Percentiles rank a stretch among this genome's conserved stretches.
These are phyloP conservation scores for Centrapalus pauciflorus DNA, from an alignment of 129 eudicot genomes.

Conservation along the genomic window DNA sequence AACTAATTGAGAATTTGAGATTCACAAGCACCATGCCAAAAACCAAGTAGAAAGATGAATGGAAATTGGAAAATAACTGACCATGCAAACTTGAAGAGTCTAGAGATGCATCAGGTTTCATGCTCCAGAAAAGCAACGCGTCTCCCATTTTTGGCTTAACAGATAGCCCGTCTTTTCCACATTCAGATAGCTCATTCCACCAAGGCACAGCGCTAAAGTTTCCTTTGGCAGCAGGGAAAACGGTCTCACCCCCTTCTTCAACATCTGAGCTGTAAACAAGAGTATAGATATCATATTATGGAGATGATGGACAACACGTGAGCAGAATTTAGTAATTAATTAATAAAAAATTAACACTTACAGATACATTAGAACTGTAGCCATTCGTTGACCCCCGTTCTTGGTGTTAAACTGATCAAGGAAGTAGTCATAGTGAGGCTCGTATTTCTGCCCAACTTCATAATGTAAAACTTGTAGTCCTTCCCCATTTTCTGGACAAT, in stretches of 20 bases:
- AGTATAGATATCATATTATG: neutral
- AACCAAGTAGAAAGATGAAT: too few species aligned
- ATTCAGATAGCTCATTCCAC: slow-evolving; percentile 78
- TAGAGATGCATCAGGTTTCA: slow-evolving; percentile 76
- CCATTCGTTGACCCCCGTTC: slow-evolving; percentile 90
- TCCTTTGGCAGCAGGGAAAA: slow-evolving; percentile 80
- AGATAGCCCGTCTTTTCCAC: slow-evolving; percentile 85
- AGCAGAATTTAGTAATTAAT: neutral
- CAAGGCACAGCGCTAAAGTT: slow-evolving; percentile 62
- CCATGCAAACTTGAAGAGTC: slow-evolving; percentile 90
- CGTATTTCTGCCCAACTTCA: slow-evolving; percentile 88
- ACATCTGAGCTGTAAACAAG: slow-evolving; percentile 65
- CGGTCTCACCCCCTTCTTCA: slow-evolving; percentile 98
- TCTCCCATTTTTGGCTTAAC: slow-evolving; percentile 92
- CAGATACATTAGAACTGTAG: slow-evolving; percentile 92
- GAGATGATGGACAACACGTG: neutral
- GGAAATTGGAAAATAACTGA: slow-evolving; percentile 33
- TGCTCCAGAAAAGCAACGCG: slow-evolving; percentile 88
- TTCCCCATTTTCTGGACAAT: slow-evolving; percentile 76
- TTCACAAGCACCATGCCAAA: too few species aligned
- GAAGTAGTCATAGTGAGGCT: slow-evolving; percentile 90
- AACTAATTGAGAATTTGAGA: too few species aligned
- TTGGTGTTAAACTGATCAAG: slow-evolving; percentile 61
- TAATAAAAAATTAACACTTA: slow-evolving; percentile 32
- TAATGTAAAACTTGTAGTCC: slow-evolving; percentile 89